A percentile compares a stretch with the other conserved stretches of the same genome.
These are phyloP conservation scores for Pseudogymnoascus sp. DNA, from an alignment of 2,329 filamentous ascomycete genomes.

Conservation along the genomic window DNA sequence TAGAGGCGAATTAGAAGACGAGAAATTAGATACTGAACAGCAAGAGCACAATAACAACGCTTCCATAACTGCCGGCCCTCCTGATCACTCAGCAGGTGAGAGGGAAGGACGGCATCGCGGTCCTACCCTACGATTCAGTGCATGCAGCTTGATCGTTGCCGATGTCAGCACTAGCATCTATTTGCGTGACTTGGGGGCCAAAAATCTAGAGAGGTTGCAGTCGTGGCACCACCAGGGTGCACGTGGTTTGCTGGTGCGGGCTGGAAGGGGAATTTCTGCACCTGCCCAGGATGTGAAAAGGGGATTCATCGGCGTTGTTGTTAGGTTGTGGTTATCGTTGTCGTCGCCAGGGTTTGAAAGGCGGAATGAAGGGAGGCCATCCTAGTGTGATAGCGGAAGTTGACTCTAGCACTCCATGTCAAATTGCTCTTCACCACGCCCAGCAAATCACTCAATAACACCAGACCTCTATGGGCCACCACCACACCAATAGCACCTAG, in stretches of 20 bases:
- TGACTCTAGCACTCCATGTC: neutral
- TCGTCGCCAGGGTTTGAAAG: neutral
- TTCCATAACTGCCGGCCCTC: neutral
- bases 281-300: neutral
- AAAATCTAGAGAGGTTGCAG: neutral
- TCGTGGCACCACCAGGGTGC: neutral
- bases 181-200: constrained; percentile 4
- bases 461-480: neutral
- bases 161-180: constrained; percentile 2
- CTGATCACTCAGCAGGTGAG: neutral
- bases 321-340: neutral
- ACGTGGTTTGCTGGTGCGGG: neutral
- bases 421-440: neutral
- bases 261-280: neutral
- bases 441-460: neutral
- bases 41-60: neutral
- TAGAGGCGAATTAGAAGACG: neutral
- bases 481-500: neutral
- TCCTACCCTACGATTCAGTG: neutral
- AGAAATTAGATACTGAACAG: neutral
- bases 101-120: neutral
- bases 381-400: constrained; percentile 1
- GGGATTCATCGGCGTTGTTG: neutral
- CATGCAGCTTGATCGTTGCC: neutral
- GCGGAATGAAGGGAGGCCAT: neutral